Evolutionary conservation across 495 filamentous ascomycete species (phyloP).

Genomic region (Hyaloscypha finlandica): DNA sequence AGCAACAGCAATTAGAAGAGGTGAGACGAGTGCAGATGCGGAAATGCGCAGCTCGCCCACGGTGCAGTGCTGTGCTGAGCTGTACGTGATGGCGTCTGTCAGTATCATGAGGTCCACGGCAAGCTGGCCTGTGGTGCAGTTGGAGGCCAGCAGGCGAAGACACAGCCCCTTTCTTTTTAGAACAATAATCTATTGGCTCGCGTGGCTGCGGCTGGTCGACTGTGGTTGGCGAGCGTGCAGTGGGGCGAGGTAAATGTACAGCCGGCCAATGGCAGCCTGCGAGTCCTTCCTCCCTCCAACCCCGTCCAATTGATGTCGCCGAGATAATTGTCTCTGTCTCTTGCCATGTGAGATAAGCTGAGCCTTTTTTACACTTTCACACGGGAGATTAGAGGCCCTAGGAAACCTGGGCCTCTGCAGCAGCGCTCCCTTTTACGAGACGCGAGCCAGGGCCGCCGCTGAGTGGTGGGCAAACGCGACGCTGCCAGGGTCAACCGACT

Average conservation of each 20-base stretch:
- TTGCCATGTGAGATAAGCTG: neutral
- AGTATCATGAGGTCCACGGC: neutral
- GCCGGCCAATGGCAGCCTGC: neutral
- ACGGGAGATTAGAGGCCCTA: constrained; percentile 1
- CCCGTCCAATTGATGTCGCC: neutral
- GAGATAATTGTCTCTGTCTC: neutral
- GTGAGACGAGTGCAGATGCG: neutral
- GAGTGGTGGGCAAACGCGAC: neutral
- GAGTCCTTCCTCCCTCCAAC: neutral
- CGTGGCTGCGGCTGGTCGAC: neutral
- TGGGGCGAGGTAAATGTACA: neutral
- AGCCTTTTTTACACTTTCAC: neutral
- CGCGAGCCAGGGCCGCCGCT: neutral
- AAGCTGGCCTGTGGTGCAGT: neutral
- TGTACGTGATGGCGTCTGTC: neutral
- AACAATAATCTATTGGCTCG: constrained; percentile 1
- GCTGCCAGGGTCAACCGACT: neutral
- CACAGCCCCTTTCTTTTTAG: constrained; percentile 6
- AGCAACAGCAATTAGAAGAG: neutral
- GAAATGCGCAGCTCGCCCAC: neutral
- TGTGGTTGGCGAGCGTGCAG: neutral
- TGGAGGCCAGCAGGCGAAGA: neutral
- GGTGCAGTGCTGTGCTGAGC: neutral
- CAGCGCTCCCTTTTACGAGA: neutral
- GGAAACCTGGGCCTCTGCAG: neutral